Conservation (phyloP, 1,284 basidiomycete species). For the Irpex lacteus region DNA sequence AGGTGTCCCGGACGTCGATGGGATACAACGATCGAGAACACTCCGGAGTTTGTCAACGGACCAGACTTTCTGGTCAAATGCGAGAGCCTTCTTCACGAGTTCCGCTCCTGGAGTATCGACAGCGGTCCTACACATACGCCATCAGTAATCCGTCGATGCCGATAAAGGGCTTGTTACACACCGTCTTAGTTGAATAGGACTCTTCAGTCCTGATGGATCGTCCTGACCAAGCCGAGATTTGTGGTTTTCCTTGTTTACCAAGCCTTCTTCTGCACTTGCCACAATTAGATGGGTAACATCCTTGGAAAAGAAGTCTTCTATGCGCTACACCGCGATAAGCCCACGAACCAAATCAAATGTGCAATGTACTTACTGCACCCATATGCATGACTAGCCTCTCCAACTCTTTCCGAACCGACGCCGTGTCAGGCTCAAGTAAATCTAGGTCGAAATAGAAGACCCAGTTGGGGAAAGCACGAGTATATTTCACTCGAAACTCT, state of each 20-base stretch:
- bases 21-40: conserved; percentile 62
- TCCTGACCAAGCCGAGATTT: conserved; percentile 29
- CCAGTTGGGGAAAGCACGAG: conserved; percentile 79
- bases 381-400: conserved; percentile 59
- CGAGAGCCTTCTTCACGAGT: conserved; percentile 73
- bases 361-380: conserved; percentile 66
- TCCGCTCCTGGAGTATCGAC: conserved; percentile 33
- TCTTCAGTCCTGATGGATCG: conserved; percentile 39
- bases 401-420: conserved; percentile 44
- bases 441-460: conserved; percentile 85
- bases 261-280: conserved; percentile 34
- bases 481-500: conserved; percentile 84
- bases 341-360: conserved; percentile 4
- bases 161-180: conserved; percentile 24
- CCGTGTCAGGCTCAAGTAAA: conserved; percentile 48
- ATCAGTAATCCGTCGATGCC: background rate
- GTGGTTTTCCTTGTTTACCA: conserved; percentile 65
- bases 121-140: conserved; percentile 8
- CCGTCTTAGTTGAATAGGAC: conserved; percentile 66
- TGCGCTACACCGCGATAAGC: conserved; percentile 41
- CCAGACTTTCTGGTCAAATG: conserved; percentile 91
- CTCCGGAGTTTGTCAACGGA: conserved; percentile 70
- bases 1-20: conserved; percentile 18
- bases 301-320: conserved; percentile 86
- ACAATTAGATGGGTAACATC: conserved; percentile 87